Conservation (phyloP, 768 basidiomycete genomes). For the Lyophyllum semitale region DNA sequence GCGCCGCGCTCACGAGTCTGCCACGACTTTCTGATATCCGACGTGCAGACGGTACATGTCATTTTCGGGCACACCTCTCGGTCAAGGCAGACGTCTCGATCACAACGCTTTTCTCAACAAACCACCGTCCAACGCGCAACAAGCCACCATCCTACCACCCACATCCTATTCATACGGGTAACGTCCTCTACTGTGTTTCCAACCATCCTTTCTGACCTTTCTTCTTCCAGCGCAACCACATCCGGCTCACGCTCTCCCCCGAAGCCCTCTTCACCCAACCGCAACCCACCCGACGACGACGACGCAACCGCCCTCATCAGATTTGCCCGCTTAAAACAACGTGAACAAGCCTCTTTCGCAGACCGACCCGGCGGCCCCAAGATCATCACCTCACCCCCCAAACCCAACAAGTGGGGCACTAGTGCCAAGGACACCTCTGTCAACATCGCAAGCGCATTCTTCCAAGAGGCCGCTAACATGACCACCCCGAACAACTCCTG, state of each 20-base stretch:
- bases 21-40: constrained; percentile 12
- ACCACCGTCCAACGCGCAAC: constrained; percentile 37
- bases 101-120: constrained; percentile 78
- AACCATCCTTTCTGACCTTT: constrained; percentile 16
- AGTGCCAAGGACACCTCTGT: constrained; percentile 82
- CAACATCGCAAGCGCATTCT: constrained; percentile 81
- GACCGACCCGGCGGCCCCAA: constrained; percentile 38
- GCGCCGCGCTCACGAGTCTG: constrained; percentile 5
- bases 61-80: constrained; percentile 81
- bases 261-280: constrained; percentile 42
- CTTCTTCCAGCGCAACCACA: constrained; percentile 57
- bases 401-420: constrained; percentile 77
- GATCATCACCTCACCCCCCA: constrained; percentile 47
- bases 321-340: constrained; percentile 46
- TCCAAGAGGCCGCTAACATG: constrained; percentile 60
- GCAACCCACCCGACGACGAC: constrained; percentile 35
- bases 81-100: constrained; percentile 86
- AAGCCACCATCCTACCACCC: constrained; percentile 43
- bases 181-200: constrained; percentile 26
- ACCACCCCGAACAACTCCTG: constrained; percentile 63
- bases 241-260: constrained; percentile 60
- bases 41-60: constrained; percentile 60
- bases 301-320: constrained; percentile 43
- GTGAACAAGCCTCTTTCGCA: constrained; percentile 33
- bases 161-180: constrained; percentile 76